phyloP scores from a whole-genome alignment of 2,329 filamentous ascomycete genomes.

The Pseudocercospora eumusae region DNA sequence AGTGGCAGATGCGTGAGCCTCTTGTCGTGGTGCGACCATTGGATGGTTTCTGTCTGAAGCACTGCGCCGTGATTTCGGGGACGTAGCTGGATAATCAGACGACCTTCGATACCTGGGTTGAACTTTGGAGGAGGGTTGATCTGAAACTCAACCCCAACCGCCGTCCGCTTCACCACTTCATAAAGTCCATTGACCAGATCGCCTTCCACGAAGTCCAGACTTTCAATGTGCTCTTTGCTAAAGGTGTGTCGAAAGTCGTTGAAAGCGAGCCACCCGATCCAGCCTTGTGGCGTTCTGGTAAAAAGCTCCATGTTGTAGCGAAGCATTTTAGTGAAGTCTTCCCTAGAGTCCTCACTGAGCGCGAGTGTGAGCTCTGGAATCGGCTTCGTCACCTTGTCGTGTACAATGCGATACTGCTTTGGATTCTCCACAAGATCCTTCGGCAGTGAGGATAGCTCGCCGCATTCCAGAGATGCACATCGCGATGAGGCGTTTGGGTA shows the following conservation, averaged over 20 bases:
- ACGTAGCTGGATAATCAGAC: constrained; percentile 23
- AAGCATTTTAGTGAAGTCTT: constrained; percentile 28
- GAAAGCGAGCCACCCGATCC: constrained; percentile 23
- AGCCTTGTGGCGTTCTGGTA: constrained; percentile 24
- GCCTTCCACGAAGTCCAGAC: constrained; percentile 25
- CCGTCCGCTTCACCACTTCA: constrained; percentile 25
- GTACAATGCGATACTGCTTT: constrained; percentile 23
- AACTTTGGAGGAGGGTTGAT: constrained; percentile 9
- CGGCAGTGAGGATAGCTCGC: constrained; percentile 25
- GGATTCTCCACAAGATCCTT: constrained; percentile 24
- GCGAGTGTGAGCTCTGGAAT: constrained; percentile 22
- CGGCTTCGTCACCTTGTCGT: constrained; percentile 28
- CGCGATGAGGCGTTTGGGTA: constrained; percentile 23
- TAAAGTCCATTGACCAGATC: constrained; percentile 30
- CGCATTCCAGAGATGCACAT: constrained; percentile 26
- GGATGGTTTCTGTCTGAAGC: constrained; percentile 29
- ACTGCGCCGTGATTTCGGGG: constrained; percentile 27
- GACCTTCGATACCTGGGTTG: constrained; percentile 15
- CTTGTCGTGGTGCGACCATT: constrained; percentile 26
- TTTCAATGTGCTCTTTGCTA: constrained; percentile 25
- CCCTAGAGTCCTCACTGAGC: constrained; percentile 16
- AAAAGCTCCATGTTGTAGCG: constrained; percentile 26
- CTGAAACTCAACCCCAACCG: constrained; percentile 24
- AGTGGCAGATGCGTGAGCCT: constrained; percentile 23
- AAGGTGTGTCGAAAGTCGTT: constrained; percentile 23